These are phyloP conservation scores for Chalciporus sp. DNA, from an alignment of 1,284 basidiomycete species.

Conservation along the genomic window DNA sequence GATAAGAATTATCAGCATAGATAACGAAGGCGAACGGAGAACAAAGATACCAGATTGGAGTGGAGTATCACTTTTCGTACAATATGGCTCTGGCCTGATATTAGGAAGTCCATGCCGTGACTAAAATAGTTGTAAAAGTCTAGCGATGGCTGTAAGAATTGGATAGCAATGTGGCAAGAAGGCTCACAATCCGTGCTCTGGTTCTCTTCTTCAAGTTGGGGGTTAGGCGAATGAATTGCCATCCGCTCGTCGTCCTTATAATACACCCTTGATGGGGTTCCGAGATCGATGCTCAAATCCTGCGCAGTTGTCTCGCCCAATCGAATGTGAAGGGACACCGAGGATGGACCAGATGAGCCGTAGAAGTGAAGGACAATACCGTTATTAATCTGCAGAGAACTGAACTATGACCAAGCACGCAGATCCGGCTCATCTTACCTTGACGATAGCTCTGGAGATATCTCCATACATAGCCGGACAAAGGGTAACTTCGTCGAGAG, in stretches of 20 bases:
- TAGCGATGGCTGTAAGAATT: constrained; percentile 32
- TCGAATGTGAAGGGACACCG: constrained; percentile 56
- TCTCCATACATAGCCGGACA: constrained; percentile 72
- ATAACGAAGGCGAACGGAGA: background rate
- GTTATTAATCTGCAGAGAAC: constrained; percentile 59
- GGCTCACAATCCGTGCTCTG: constrained; percentile 47
- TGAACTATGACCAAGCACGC: background rate
- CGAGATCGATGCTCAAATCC: constrained; percentile 77
- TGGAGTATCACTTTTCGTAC: constrained; percentile 87
- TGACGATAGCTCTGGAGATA: constrained; percentile 63
- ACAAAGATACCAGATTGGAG: constrained; percentile 72
- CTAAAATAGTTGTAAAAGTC: constrained; percentile 95
- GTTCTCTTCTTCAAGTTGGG: constrained; percentile 42
- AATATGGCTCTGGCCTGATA: constrained; percentile 68
- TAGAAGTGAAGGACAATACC: constrained; percentile 73
- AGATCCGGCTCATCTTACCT: constrained; percentile 43
- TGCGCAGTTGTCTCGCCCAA: constrained; percentile 83
- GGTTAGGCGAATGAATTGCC: constrained; percentile 68
- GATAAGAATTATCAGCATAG: background rate
- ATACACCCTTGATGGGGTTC: constrained; percentile 74
- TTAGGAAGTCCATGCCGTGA: constrained; percentile 82
- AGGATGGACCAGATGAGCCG: constrained; percentile 44
- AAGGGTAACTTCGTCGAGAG: constrained; percentile 66
- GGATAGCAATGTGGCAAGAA: background rate
- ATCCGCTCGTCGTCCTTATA: constrained; percentile 89